Base-by-base conservation (phyloP, 129 eudicot genomes). In the Oenanthe sinensis region DNA sequence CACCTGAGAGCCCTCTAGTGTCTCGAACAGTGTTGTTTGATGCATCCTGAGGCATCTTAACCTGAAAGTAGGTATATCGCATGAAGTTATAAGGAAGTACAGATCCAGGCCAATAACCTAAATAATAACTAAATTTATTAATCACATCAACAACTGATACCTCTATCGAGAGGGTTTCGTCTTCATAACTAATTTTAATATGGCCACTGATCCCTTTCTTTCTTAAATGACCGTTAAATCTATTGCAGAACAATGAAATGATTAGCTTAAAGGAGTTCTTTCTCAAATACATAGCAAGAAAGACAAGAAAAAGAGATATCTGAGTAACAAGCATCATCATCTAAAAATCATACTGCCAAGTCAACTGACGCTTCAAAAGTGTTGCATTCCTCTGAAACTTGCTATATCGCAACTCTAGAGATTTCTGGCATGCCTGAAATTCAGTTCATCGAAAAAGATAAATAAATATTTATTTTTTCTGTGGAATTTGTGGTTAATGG, bases 31-130 rank as follows among this genome's bases (percentile, higher is more conserved):
- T 82, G 77, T 84, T 87, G 50, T 80, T 90, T 68, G 96, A 89
- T 68, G 96, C 89, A 85, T 94, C 98, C 82, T 94, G 98, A 36
- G 98, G 98, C 98, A 94, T 94, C 79, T 84, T 94, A 28, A 94
- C 97, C 98, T 91, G 88, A 73, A 78, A 55, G 15, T 39, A 67
- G 50, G 68, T 28, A 75, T 0, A 78, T 62, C 72, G 63, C 79
- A 45, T n/a, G 30, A 71, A 75, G 37, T 52, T 50, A 22, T n/a
- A 45, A 17, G 50, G 30, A 24, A 6, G 74, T 39, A 36, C 14
- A 48, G 55, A 47, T 22, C 62, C 58, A 67, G 42, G 36, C 36
- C 45, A 60, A 46, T n/a, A 54, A 43, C 13, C 65, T 19, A 5
- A 33, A 76, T 24, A 39, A 63, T n/a, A 65, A 15, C 47, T 37